phyloP scores from a whole-genome alignment of 2,329 filamentous ascomycete species.

The Trichoderma sp. region DNA sequence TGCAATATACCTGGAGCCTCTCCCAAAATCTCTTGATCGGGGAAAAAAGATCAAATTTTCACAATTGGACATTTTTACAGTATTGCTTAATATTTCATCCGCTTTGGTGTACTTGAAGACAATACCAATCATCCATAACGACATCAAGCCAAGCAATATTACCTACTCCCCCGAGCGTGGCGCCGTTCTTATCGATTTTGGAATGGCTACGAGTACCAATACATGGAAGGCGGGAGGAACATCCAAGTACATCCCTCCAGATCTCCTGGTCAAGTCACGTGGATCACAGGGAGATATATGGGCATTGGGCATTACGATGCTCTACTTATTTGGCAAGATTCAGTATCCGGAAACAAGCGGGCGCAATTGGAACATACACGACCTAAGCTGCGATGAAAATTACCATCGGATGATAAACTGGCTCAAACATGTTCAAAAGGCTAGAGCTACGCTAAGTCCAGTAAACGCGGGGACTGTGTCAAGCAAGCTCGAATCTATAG shows the following conservation, averaged over 20 bases:
- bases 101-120: background rate
- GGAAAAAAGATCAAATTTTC: background rate
- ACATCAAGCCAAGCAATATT: slow-evolving; percentile 19
- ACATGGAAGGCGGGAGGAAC: background rate
- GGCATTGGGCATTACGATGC: slow-evolving; percentile 7
- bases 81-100: background rate
- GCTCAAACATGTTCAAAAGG: background rate
- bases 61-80: background rate
- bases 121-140: background rate
- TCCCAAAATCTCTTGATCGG: background rate
- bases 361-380: background rate
- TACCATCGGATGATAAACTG: background rate
- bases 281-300: slow-evolving; percentile 5
- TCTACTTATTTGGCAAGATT: slow-evolving; percentile 16
- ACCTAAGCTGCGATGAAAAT: background rate
- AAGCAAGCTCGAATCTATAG: background rate
- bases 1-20: background rate
- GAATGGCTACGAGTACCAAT: background rate
- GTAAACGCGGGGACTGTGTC: background rate
- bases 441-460: background rate
- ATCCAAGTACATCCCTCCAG: slow-evolving; percentile 14
- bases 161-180: slow-evolving; percentile 20
- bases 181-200: slow-evolving; percentile 23
- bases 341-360: background rate
- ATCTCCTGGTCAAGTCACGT: background rate